phyloP scores from a whole-genome alignment of 106 monocot species.

The Hemerocallis citrina region DNA sequence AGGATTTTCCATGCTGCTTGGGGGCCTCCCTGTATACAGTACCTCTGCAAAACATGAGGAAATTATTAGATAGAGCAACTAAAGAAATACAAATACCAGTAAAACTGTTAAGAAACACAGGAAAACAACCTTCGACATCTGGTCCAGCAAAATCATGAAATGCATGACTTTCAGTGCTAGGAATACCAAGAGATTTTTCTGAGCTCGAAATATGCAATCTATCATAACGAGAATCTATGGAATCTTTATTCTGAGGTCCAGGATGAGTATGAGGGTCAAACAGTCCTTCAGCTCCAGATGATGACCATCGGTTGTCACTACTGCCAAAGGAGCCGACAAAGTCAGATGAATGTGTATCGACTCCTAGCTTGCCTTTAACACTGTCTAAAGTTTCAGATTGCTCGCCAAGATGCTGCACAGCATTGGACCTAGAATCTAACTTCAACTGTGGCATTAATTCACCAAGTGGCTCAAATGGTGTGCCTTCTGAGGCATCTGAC shows the following conservation, averaged over 20 bases:
- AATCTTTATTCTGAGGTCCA: slow-evolving; percentile 20
- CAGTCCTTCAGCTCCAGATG: slow-evolving; percentile 9
- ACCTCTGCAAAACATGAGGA: slow-evolving; percentile 45
- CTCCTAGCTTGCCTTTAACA: slow-evolving; percentile 6
- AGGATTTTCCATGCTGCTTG: slow-evolving; percentile 22
- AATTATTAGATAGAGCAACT: not conserved
- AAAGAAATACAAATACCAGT: not conserved
- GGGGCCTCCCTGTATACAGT: slow-evolving; percentile 49
- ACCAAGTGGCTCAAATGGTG: slow-evolving; percentile 68
- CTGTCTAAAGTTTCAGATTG: slow-evolving; percentile 20
- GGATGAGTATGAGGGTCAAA: slow-evolving; percentile 18
- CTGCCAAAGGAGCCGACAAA: not conserved
- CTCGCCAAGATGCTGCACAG: not conserved
- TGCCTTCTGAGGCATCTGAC: slow-evolving; percentile 68
- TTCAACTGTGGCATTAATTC: slow-evolving; percentile 80
- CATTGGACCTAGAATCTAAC: slow-evolving; percentile 11
- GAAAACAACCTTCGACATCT: slow-evolving; percentile 62
- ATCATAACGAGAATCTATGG: slow-evolving; percentile 11
- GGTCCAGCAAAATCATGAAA: slow-evolving; percentile 40
- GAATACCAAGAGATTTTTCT: slow-evolving; percentile 12
- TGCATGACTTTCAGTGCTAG: slow-evolving; percentile 23
- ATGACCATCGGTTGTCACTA: slow-evolving; percentile 3
- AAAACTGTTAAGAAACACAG: not conserved
- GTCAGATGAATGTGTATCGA: slow-evolving; percentile 5
- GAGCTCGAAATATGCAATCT: slow-evolving; percentile 13